Evolutionary conservation across 148 eudicot species (phyloP), one percentile per base, ranked within the genome.

Genomic region (Chenopodium berlandieri): DNA sequence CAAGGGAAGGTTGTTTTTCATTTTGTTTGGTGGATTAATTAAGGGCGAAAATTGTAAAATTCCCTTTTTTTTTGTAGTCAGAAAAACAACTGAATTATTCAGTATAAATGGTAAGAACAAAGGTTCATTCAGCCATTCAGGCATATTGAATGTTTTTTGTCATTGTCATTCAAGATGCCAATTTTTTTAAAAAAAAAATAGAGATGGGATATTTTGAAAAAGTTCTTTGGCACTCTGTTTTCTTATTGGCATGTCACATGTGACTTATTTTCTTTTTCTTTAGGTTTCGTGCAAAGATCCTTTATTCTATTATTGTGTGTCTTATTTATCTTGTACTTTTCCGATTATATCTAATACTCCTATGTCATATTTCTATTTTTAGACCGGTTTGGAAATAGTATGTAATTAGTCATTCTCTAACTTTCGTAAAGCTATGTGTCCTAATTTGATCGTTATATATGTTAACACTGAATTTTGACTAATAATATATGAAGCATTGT

Each of bases 161-260:
- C 77, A 74, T 77, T 78, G 77, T 84, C 48, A 71, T 66, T 64
- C 71, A 71, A 79, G 88, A 67, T 32, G 78, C 79, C 68, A 3
- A 34, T 34, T 3, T 34, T 34, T 44, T 11, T 65, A 27, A 17
- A 32, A 50, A 75, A 7, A 20, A 11, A 6, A 60, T 12, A n/a
- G 72, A 62, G 19, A 14, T 10, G 85, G 73, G 34, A 78, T 78
- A 73, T 70, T 62, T 70, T 71, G 56, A 14, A 60, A 52, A 7
- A n/a, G 40, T 20, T 5, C 73, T 70, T 83, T 86, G 66, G 27
- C 50, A 31, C 47, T n/a, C n/a, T 71, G 11, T 71, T 40, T 71
- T 85, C 60, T 64, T 81, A 80, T 78, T 85, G 75, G 81, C 92
- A 88, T 85, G 92, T 90, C 90, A 78, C 32, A 56, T 14, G 22